Conservation (phyloP, 495 filamentous ascomycete species). For the Talaromyces proteolyticus region DNA sequence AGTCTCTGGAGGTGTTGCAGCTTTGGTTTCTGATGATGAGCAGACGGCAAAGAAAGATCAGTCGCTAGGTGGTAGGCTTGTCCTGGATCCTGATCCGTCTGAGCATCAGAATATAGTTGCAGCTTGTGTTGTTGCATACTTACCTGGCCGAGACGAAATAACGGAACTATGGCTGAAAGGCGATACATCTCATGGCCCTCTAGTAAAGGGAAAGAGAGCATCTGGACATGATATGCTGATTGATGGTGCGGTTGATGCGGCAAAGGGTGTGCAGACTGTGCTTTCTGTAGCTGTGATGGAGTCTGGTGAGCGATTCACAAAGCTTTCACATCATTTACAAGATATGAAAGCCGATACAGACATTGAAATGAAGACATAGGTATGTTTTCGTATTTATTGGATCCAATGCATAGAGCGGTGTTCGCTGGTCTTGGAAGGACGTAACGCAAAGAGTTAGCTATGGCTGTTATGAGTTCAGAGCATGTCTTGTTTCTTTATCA, state of each 20-base stretch:
- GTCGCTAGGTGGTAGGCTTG: conserved; percentile 36
- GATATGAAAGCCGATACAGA: neutral
- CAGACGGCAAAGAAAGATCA: conserved; percentile 4
- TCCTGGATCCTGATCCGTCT: conserved; percentile 78
- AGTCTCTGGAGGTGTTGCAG: conserved; percentile 83
- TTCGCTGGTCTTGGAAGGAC: neutral
- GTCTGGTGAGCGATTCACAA: conserved; percentile 31
- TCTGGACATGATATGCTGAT: conserved; percentile 47
- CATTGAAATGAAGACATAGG: conserved; percentile 10
- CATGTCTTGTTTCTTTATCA: too few species aligned
- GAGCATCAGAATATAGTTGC: conserved; percentile 68
- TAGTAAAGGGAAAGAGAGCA: conserved; percentile 17
- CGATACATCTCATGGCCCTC: conserved; percentile 44
- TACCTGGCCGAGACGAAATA: conserved; percentile 82
- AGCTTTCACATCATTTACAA: too few species aligned
- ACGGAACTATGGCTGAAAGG: conserved; percentile 95
- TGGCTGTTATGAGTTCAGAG: too few species aligned
- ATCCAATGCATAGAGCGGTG: neutral
- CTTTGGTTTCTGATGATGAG: conserved; percentile 52
- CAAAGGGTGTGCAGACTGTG: conserved; percentile 50
- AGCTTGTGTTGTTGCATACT: conserved; percentile 85
- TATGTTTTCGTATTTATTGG: neutral
- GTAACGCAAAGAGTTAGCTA: neutral
- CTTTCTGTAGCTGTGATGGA: conserved; percentile 54
- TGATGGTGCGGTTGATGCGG: conserved; percentile 60